Base-by-base conservation (phyloP, 257 asterid genomes). In the Solanum sejunctum region DNA sequence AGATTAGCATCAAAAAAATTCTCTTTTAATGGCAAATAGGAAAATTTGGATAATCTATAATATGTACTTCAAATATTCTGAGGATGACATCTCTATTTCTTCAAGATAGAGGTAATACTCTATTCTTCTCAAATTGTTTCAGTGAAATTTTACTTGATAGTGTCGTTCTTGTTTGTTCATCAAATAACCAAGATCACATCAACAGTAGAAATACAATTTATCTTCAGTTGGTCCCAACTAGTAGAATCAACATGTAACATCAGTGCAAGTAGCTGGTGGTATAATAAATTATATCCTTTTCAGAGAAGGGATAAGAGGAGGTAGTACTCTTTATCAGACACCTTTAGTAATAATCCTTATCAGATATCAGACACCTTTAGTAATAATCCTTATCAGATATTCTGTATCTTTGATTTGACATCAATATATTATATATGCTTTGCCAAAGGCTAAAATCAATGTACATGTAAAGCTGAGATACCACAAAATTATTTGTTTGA, bases 351-450 rank as follows among this genome's bases (percentile, higher is more conserved):
- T 26, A 26, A 26, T 26, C 26, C 26, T 4, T 9, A 21, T 60
- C 4, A 51, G 63, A 52, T 77, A 77, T 52, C n/a, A n/a, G n/a
- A n/a, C n/a, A n/a, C n/a, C n/a, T n/a, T n/a, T n/a, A n/a, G n/a
- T n/a, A n/a, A n/a, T 26, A 51, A 6, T 10, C 20, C 47, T 4
- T 9, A 21, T 60, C 4, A 51, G 63, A 52, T 77, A 77, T 52
- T 28, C 73, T 67, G 43, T 3, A 47, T 49, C 58, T 43, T 21
- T 26, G 86, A 85, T 82, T 82, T 45, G 89, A 84, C 89, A 72
- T 81, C 41, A 3, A 32, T 32, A 32, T 32, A 32, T 36, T 87
- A 18, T 18, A 57, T 57, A 57, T 84, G 86, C 82, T 64, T 83
- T 20, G 60, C 67, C 67, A 84, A 41, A 47, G 82, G 56, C 82